Conservation (phyloP, 306 rosid species). For the Fragaria iinumae region DNA sequence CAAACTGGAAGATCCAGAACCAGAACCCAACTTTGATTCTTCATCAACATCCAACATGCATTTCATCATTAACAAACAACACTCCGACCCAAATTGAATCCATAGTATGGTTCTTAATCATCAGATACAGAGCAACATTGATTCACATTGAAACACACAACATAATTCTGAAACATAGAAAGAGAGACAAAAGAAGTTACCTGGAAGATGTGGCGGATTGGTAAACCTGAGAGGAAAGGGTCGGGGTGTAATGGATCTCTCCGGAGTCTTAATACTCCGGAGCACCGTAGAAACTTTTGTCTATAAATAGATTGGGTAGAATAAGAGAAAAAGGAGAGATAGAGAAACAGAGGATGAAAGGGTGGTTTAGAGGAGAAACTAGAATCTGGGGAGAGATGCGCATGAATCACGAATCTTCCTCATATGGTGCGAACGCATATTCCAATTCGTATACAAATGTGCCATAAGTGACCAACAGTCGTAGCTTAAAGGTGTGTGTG, state of each 20-base stretch:
- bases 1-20: conserved; percentile 4
- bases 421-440: conserved; percentile 38
- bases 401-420: conserved; percentile 48
- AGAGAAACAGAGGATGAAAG: conserved; percentile 2
- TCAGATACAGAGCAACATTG: background rate
- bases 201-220: conserved; percentile 34
- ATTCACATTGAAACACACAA: conserved; percentile 3
- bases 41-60: background rate
- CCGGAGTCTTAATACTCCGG: background rate
- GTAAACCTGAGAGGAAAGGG: conserved; percentile 9
- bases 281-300: background rate
- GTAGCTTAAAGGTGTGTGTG: background rate
- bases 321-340: background rate
- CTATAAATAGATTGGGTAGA: background rate
- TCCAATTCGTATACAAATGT: conserved; percentile 25
- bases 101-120: background rate
- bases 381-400: conserved; percentile 39
- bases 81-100: background rate
- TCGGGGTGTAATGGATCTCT: background rate
- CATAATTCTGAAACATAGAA: background rate
- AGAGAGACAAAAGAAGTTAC: conserved; percentile 28
- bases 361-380: background rate
- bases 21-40: background rate
- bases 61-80: background rate
- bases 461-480: background rate